phyloP scores from a whole-genome alignment of 176 grass and related monocot genomes.

The Poa pratensis region DNA sequence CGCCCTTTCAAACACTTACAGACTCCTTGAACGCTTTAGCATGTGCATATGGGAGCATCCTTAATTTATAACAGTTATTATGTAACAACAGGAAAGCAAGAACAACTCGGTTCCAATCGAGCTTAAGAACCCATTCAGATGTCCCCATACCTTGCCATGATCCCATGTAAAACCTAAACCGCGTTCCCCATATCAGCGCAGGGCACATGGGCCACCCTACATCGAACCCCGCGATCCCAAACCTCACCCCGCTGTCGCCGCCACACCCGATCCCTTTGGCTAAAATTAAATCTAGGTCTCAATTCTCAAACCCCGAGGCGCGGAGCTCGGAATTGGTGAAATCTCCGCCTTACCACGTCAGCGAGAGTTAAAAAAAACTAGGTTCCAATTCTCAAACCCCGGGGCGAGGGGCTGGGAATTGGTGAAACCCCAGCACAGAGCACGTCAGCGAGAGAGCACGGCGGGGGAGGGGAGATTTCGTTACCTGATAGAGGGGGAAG shows the following conservation, averaged over 20 bases:
- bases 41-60: background rate
- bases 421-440: background rate
- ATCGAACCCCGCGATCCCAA: conserved; percentile 10
- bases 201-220: background rate
- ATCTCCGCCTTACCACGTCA: background rate
- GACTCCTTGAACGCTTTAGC: too few relatives aligned
- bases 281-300: background rate
- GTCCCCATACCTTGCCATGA: background rate
- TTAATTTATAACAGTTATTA: background rate
- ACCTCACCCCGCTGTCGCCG: background rate
- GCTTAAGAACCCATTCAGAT: background rate
- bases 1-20: background rate
- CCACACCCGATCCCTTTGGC: background rate
- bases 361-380: background rate
- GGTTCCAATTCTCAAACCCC: background rate
- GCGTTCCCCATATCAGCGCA: background rate
- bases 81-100: background rate
- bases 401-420: background rate
- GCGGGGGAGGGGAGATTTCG: background rate
- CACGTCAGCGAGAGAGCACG: background rate
- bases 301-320: background rate
- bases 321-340: conserved; percentile 10
- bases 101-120: background rate
- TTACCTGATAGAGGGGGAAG: background rate
- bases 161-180: background rate